A percentile compares a stretch with the other conserved stretches of the same genome.
Evolutionary conservation across 2,329 filamentous ascomycete species (phyloP).

Genomic region (Colletotrichum caudatum): DNA sequence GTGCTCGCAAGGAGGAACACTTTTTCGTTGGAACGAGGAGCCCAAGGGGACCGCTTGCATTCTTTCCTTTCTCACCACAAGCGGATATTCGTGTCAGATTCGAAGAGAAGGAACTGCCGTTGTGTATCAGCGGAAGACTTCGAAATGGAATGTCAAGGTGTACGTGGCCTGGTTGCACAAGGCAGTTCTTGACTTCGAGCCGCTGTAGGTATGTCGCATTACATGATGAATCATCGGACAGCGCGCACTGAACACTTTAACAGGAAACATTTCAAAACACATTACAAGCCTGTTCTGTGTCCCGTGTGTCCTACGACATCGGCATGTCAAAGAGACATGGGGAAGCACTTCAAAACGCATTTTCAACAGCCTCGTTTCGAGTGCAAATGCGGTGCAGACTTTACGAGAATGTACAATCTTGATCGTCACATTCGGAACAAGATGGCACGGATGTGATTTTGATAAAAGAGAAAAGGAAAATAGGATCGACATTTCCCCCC

Average conservation of each 20-base stretch:
- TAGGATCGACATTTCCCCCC: no score
- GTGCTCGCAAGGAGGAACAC: background rate
- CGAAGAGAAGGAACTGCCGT: background rate
- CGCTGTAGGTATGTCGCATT: background rate
- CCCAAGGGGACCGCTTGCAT: background rate
- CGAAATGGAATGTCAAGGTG: background rate
- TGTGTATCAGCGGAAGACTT: background rate
- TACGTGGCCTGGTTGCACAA: background rate
- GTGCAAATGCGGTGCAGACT: background rate
- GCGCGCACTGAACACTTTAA: background rate
- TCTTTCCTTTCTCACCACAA: background rate
- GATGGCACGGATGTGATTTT: background rate
- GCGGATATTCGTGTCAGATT: background rate
- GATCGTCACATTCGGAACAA: constrained; percentile 1
- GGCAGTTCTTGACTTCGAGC: background rate
- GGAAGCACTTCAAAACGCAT: constrained; percentile 2
- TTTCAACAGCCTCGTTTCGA: background rate
- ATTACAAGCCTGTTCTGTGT: constrained; percentile 9
- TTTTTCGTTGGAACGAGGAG: background rate
- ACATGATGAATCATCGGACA: background rate
- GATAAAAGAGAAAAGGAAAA: background rate
- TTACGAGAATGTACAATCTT: constrained; percentile 10
- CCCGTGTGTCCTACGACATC: background rate
- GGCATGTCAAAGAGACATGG: constrained; percentile 9
- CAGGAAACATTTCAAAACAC: constrained; percentile 10